A percentile compares a stretch with the other conserved stretches of the same genome.
phyloP scores from a whole-genome alignment of 2,329 filamentous ascomycete species.

The Talaromyces islandicus region DNA sequence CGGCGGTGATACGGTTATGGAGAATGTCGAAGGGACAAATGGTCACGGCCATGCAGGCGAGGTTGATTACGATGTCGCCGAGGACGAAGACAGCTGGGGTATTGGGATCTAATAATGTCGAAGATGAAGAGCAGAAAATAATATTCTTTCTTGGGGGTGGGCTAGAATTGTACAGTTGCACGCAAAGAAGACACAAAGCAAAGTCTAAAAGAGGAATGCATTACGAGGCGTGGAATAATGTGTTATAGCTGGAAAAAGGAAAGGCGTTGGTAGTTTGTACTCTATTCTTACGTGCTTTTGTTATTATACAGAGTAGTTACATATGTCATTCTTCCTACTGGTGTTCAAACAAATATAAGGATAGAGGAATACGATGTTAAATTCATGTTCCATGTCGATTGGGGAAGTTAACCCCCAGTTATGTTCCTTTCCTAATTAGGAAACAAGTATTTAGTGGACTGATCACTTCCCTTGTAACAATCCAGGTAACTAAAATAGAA shows the following conservation, averaged over 20 bases:
- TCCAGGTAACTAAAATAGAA: neutral
- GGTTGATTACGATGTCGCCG: conserved; percentile 48
- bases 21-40: conserved; percentile 14
- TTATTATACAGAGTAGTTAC: neutral
- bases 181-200: neutral
- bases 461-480: neutral
- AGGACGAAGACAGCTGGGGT: conserved; percentile 20
- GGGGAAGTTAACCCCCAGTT: neutral
- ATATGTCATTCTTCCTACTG: neutral
- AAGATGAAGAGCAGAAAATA: neutral
- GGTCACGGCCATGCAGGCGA: conserved; percentile 24
- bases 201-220: neutral
- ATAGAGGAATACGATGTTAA: no score
- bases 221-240: neutral
- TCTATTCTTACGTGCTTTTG: neutral
- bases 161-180: neutral
- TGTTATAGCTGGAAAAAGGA: neutral
- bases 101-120: conserved; percentile 6
- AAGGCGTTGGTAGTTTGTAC: neutral
- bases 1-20: conserved; percentile 29
- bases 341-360: neutral
- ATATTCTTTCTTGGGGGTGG: neutral
- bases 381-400: neutral
- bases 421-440: neutral
- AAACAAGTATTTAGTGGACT: neutral